Percentiles rank a stretch among this genome's conserved stretches.
Evolutionary conservation across 1,284 basidiomycete species (phyloP).

Genomic region (Moesziomyces parantarcticus): DNA sequence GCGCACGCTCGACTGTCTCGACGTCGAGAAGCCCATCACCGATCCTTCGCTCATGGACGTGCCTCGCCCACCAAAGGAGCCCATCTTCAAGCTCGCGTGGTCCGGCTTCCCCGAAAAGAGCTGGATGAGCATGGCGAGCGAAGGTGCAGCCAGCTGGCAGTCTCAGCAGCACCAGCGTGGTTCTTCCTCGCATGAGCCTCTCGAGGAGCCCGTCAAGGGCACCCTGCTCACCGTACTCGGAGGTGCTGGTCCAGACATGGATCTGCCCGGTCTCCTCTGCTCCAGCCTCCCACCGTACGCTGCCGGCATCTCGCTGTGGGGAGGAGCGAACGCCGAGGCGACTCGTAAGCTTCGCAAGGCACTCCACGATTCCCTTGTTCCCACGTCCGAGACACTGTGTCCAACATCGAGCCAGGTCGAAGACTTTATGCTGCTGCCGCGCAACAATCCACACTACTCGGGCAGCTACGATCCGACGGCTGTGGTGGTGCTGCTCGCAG

Average conservation of each 20-base stretch:
- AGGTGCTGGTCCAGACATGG: slow-evolving; percentile 71
- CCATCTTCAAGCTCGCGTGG: slow-evolving; percentile 90
- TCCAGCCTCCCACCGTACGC: slow-evolving; percentile 80
- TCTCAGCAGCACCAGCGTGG: slow-evolving; percentile 20
- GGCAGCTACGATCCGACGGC: slow-evolving; percentile 78
- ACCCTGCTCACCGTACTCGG: slow-evolving; percentile 78
- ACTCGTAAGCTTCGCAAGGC: slow-evolving; percentile 68
- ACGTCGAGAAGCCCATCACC: slow-evolving; percentile 55
- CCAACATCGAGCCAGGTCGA: slow-evolving; percentile 69
- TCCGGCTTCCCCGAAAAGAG: slow-evolving; percentile 61
- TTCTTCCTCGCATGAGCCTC: slow-evolving; percentile 13
- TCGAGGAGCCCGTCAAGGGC: slow-evolving; percentile 18
- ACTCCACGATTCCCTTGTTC: slow-evolving; percentile 60
- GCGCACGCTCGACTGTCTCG: slow-evolving; percentile 68
- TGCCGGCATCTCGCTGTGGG: slow-evolving; percentile 69
- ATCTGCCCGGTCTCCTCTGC: slow-evolving; percentile 77
- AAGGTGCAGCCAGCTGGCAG: slow-evolving; percentile 45
- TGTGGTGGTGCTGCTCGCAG: slow-evolving; percentile 71
- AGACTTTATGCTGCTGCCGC: slow-evolving; percentile 82
- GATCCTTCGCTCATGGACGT: slow-evolving; percentile 19
- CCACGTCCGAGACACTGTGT: slow-evolving; percentile 75
- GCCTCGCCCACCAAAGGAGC: slow-evolving; percentile 71
- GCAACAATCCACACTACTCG: slow-evolving; percentile 78
- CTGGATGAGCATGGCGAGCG: slow-evolving; percentile 55
- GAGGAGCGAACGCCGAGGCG: slow-evolving; percentile 68